Percentiles rank a stretch among this genome's conserved stretches.
These are phyloP conservation scores for Knufia fluminis DNA, from an alignment of 2,329 filamentous ascomycete species.

Conservation along the genomic window DNA sequence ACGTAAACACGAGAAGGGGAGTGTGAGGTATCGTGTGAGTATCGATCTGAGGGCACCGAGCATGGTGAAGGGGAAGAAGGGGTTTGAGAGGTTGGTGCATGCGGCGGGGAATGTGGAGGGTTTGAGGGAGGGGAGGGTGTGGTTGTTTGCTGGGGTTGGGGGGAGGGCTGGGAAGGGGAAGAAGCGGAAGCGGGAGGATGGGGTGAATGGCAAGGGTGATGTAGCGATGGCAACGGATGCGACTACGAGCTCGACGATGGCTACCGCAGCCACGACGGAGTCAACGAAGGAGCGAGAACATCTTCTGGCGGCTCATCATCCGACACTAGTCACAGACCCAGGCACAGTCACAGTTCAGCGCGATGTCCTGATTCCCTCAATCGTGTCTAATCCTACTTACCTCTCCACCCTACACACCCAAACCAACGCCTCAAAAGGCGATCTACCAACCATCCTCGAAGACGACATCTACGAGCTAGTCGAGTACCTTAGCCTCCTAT, in stretches of 20 bases:
- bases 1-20: conserved; percentile 54
- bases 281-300: neutral
- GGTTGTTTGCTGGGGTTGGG: conserved; percentile 62
- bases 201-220: neutral
- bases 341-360: conserved; percentile 16
- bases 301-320: conserved; percentile 24
- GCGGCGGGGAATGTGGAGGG: conserved; percentile 70
- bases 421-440: neutral
- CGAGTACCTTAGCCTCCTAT: conserved; percentile 55
- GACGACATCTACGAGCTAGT: conserved; percentile 50
- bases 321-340: conserved; percentile 23
- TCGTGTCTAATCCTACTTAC: neutral
- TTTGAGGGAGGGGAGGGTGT: conserved; percentile 47
- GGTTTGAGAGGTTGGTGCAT: conserved; percentile 67
- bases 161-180: neutral
- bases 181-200: conserved; percentile 4
- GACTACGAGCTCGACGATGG: neutral
- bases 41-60: conserved; percentile 62
- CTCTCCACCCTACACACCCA: neutral
- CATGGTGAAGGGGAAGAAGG: conserved; percentile 76
- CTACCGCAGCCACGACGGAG: neutral
- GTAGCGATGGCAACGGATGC: neutral
- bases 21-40: conserved; percentile 67
- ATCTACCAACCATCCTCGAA: conserved; percentile 39
- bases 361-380: conserved; percentile 20